Evolutionary conservation across 306 rosid genomes (phyloP), one percentile per base, ranked within the genome.

Genomic region (Castanopsis chinensis): DNA sequence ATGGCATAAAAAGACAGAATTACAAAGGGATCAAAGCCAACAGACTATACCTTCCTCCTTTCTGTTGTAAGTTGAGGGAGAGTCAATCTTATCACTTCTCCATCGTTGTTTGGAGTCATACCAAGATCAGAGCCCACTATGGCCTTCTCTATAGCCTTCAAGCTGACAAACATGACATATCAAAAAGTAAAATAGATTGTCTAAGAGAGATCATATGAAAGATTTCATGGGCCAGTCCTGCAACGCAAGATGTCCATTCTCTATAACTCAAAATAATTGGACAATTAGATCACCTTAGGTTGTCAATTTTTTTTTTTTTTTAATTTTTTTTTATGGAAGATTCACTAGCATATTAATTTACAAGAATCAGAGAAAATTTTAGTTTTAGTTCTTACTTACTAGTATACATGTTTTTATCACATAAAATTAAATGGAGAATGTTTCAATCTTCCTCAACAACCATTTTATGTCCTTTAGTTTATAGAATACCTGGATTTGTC

Each of bases 81-180:
- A 69, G 90, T 84, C 87, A 96, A 67, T 35, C 99, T 80, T 83
- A 96, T 93, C 65, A 85, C 79, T 14, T 96, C 98, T 76, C 99
- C 99, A 76, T 95, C 98, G 60, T 95, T 95, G 81, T 93, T 95
- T 64, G 99, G 99, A 73, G 99, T 93, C 94, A 95, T 53, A 71
- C 97, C 94, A 78, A 96, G 85, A 89, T 90, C 75, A 86, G 99
- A 96, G 84, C 73, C 83, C 73, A 93, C 97, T 70, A 96, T 90
- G 76, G 99, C 98, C 88, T 96, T 96, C 92, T 95, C 99, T 63
- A 96, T 96, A 63, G 88, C 81, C 87, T 96, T 96, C 86, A 96
- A 88, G 87, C 99, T 96, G 89, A 79, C 78, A 84, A 83, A 27
- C 75, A 82, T 73, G 4, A 55, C 63, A 69, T 32, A 25, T 69